These are phyloP conservation scores for Pseudonitzschia pungens DNA, from an alignment of 108 stramenopile genomes.

Conservation along the genomic window DNA sequence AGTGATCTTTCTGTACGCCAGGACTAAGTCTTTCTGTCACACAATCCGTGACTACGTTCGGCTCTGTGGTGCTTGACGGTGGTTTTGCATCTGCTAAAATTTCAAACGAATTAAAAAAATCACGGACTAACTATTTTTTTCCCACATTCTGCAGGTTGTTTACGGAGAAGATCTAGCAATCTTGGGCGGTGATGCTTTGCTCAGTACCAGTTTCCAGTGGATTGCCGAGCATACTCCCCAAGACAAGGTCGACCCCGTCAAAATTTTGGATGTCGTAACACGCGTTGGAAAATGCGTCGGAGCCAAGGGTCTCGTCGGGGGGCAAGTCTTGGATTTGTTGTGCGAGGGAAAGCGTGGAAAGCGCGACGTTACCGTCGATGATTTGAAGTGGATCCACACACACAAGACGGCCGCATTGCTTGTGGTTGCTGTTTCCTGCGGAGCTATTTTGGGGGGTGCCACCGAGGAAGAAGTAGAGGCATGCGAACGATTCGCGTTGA, in stretches of 20 bases:
- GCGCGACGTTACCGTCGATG: conserved; percentile 81
- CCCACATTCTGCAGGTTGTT: conserved; percentile 55
- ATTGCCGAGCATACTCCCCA: conserved; percentile 65
- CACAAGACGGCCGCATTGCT: conserved; percentile 95
- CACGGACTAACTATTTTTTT: not conserved
- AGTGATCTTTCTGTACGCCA: too few species aligned
- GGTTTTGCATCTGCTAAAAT: not conserved
- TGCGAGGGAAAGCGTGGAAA: conserved; percentile 85
- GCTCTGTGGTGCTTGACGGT: not conserved
- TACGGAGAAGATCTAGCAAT: conserved; percentile 97
- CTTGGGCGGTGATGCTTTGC: conserved; percentile 89
- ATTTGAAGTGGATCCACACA: conserved; percentile 94
- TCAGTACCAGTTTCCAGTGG: conserved; percentile 73
- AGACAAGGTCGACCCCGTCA: conserved; percentile 68
- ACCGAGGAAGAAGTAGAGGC: conserved; percentile 82
- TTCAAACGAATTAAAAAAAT: not conserved
- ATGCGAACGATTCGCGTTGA: conserved; percentile 89
- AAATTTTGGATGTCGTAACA: conserved; percentile 84
- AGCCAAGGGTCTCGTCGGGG: conserved; percentile 90
- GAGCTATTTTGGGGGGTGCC: conserved; percentile 93
- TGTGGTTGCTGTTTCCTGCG: conserved; percentile 86
- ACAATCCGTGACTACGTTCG: too few species aligned
- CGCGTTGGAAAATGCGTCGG: conserved; percentile 91
- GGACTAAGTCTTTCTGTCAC: too few species aligned
- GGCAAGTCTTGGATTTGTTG: conserved; percentile 94